Percentiles rank a stretch among this genome's conserved stretches.
These are phyloP conservation scores for Hericium rajendrae DNA, from an alignment of 768 basidiomycete genomes.

Conservation along the genomic window DNA sequence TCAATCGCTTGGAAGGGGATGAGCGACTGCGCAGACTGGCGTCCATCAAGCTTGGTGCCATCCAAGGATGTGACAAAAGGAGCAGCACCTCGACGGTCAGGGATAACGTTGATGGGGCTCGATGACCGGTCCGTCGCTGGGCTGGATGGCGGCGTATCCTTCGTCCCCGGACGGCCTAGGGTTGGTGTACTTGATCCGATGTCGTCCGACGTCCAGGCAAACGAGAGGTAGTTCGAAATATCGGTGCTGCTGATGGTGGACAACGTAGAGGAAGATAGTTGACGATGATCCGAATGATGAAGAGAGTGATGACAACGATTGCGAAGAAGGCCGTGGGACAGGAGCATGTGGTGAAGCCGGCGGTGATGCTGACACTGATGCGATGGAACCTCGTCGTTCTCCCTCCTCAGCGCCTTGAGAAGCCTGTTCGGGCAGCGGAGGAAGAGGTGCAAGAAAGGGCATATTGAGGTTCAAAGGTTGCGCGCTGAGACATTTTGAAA, in stretches of 20 bases:
- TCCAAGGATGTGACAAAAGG: slow-evolving; percentile 3
- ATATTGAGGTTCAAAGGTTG: slow-evolving; percentile 12
- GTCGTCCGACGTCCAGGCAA: background rate
- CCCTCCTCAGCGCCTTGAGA: slow-evolving; percentile 5
- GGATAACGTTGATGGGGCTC: background rate
- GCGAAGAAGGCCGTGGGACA: slow-evolving; percentile 1
- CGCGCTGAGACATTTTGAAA: slow-evolving; percentile 14
- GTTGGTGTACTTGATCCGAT: slow-evolving; percentile 1
- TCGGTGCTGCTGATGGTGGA: background rate
- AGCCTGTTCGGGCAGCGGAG: slow-evolving; percentile 11
- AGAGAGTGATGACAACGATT: slow-evolving; percentile 3
- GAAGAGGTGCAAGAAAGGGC: slow-evolving; percentile 13
- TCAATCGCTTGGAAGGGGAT: slow-evolving; percentile 20
- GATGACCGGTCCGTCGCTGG: background rate
- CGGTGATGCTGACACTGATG: slow-evolving; percentile 11
- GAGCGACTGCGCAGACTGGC: slow-evolving; percentile 9
- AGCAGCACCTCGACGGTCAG: background rate
- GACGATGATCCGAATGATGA: slow-evolving; percentile 1
- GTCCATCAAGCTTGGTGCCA: slow-evolving; percentile 9
- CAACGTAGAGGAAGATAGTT: background rate
- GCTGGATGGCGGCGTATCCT: background rate
- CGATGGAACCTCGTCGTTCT: background rate
- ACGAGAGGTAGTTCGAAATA: background rate
- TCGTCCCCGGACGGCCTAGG: background rate
- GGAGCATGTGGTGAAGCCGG: background rate